Evolutionary conservation across 768 basidiomycete species (phyloP), one percentile per base, ranked within the genome.

Genomic region (Podaxis carcinomalis): DNA sequence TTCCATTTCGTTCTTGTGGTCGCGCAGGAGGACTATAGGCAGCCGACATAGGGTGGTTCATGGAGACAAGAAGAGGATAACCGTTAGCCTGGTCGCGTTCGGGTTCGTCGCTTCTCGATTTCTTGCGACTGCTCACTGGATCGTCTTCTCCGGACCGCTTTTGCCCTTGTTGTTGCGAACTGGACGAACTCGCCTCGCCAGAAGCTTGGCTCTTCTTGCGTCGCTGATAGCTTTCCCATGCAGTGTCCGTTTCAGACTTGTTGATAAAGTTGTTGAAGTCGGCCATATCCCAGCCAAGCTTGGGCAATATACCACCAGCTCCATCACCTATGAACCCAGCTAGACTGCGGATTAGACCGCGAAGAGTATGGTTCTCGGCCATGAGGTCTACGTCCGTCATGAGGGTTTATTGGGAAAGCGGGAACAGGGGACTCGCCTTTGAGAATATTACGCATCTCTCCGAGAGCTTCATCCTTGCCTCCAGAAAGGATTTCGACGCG

Each of bases 401-500:
- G 57, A 61, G 59, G 21, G 60, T 52, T 25, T n/a, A 44, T 51
- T 56, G 47, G 49, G 40, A 35, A 54, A 52, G 10, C 59, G 47
- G 37, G 46, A 53, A 58, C 32, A 59, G 39, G 57, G 51, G 16
- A 67, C 76, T 13, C 47, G 86, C 90, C 90, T 77, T 85, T 91
- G 47, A 95, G 74, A 52, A 95, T 87, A 65, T 89, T 87, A 61
- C 89, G 81, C 81, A 95, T 83, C 72, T 95, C 90, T 28, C 83
- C 84, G 57, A 93, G 77, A 5, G 92, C 87, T 73, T 96, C 92
- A 79, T 95, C 95, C 68, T 93, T 88, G 44, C 91, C 92, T 19
- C 92, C 93, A 4, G 94, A 96, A 16, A 97, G 82, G 6, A 97
- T 87, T 74, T 95, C 94, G n/a, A 97, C 93, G 49, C 92, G 85